Evolutionary conservation across 2,329 filamentous ascomycete genomes (phyloP).

Genomic region (Epichloe bromicola): DNA sequence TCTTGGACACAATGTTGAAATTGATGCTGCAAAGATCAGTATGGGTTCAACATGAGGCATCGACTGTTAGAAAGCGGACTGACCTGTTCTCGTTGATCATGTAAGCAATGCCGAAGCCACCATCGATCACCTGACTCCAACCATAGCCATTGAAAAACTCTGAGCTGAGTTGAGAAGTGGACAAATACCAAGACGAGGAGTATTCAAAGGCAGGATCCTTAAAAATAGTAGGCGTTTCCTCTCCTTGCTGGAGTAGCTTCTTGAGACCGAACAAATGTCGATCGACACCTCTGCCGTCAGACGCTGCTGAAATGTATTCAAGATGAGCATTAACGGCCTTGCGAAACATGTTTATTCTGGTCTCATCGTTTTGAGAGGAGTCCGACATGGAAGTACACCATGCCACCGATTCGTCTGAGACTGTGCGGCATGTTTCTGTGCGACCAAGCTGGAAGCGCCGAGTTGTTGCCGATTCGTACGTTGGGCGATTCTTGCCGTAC

Average conservation of each 20-base stretch:
- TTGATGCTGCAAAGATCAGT: slow-evolving; percentile 51
- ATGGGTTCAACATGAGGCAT: background rate
- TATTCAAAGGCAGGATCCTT: slow-evolving; percentile 78
- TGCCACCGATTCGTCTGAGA: slow-evolving; percentile 80
- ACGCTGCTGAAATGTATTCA: slow-evolving; percentile 81
- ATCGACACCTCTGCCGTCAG: slow-evolving; percentile 87
- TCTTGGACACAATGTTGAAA: slow-evolving; percentile 96
- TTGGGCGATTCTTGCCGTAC: slow-evolving; percentile 95
- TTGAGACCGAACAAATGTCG: slow-evolving; percentile 95
- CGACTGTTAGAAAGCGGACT: slow-evolving; percentile 4
- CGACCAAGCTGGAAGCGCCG: slow-evolving; percentile 92
- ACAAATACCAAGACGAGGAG: slow-evolving; percentile 79
- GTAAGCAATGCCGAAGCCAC: slow-evolving; percentile 93
- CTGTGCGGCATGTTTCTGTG: slow-evolving; percentile 87
- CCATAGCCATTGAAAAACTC: slow-evolving; percentile 99
- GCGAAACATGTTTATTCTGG: slow-evolving; percentile 63
- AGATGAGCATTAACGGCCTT: slow-evolving; percentile 71
- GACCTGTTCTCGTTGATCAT: slow-evolving; percentile 99
- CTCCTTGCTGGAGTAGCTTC: slow-evolving; percentile 68
- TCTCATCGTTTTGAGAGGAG: slow-evolving; percentile 45
- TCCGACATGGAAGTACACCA: slow-evolving; percentile 86
- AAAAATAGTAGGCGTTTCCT: slow-evolving; percentile 73
- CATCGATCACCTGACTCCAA: slow-evolving; percentile 95
- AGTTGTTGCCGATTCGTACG: slow-evolving; percentile 92
- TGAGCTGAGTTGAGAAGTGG: slow-evolving; percentile 76